Evolutionary conservation across 1,284 basidiomycete species (phyloP).

Genomic region (Papiliotrema fonsecae): DNA sequence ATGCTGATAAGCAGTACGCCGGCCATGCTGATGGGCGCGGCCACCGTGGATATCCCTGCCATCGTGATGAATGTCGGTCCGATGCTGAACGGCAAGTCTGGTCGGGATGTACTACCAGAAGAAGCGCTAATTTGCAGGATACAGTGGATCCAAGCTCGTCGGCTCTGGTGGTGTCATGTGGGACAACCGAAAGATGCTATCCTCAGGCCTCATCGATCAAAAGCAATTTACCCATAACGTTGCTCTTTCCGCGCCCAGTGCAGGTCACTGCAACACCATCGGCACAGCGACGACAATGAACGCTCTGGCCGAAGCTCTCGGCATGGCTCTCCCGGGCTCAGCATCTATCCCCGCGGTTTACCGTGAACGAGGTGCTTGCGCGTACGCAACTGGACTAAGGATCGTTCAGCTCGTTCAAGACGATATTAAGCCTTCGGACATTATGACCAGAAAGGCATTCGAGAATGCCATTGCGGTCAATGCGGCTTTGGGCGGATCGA

Average conservation of each 20-base stretch:
- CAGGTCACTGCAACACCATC: slow-evolving; percentile 48
- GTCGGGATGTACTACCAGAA: background rate
- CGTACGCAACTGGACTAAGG: slow-evolving; percentile 73
- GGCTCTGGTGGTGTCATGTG: slow-evolving; percentile 46
- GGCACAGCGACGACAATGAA: slow-evolving; percentile 65
- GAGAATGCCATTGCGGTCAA: slow-evolving; percentile 83
- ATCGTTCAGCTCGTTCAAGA: slow-evolving; percentile 75
- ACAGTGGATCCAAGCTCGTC: slow-evolving; percentile 34
- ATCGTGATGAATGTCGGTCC: slow-evolving; percentile 42
- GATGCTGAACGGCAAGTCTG: slow-evolving; percentile 39
- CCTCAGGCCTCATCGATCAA: slow-evolving; percentile 38
- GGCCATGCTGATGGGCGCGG: slow-evolving; percentile 36
- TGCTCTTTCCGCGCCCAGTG: slow-evolving; percentile 35
- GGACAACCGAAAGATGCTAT: slow-evolving; percentile 36
- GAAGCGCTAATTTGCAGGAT: slow-evolving; percentile 18
- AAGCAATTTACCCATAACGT: slow-evolving; percentile 39
- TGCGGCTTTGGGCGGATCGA: slow-evolving; percentile 83
- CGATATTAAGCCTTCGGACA: slow-evolving; percentile 88
- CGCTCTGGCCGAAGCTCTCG: slow-evolving; percentile 80
- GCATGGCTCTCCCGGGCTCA: slow-evolving; percentile 85
- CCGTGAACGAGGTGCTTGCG: slow-evolving; percentile 41
- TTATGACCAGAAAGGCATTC: slow-evolving; percentile 84
- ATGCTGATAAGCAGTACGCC: slow-evolving; percentile 31
- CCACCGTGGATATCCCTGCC: slow-evolving; percentile 45
- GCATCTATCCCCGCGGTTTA: slow-evolving; percentile 69